phyloP scores from a whole-genome alignment of 192 early-diverging fungal genomes.

The Coemansia sp. region DNA sequence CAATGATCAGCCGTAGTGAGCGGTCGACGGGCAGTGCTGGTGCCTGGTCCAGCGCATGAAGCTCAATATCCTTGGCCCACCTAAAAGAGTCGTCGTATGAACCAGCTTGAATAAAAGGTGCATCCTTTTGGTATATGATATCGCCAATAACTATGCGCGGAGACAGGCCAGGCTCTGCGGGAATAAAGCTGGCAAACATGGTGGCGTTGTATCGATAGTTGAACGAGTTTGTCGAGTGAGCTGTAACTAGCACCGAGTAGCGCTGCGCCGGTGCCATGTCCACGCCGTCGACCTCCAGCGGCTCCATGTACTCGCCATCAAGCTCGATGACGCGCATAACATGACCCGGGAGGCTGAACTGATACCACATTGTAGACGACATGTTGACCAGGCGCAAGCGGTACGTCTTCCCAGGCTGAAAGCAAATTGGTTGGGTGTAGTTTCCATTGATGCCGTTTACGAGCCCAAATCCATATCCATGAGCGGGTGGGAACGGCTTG shows the following conservation, averaged over 20 bases:
- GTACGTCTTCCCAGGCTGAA: conserved; percentile 75
- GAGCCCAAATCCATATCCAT: conserved; percentile 55
- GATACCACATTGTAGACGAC: conserved; percentile 65
- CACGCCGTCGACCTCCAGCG: conserved; percentile 55
- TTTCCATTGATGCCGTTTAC: conserved; percentile 51
- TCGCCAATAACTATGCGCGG: conserved; percentile 56
- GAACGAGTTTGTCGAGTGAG: conserved; percentile 52
- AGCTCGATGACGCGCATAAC: conserved; percentile 75
- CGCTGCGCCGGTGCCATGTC: conserved; percentile 72
- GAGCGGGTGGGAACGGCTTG: conserved; percentile 60
- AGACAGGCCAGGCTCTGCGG: conserved; percentile 46
- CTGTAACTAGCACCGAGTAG: conserved; percentile 75
- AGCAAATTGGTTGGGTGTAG: conserved; percentile 53
- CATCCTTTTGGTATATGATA: conserved; percentile 61
- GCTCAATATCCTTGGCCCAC: conserved; percentile 49
- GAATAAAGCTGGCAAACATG: conserved; percentile 58
- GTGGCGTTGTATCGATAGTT: conserved; percentile 73
- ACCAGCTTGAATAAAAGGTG: conserved; percentile 36
- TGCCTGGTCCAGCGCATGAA: conserved; percentile 47
- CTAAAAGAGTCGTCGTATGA: not conserved
- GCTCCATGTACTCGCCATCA: conserved; percentile 68
- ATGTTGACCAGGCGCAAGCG: conserved; percentile 81
- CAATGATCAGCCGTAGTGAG: conserved; percentile 51
- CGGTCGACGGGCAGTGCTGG: conserved; percentile 56
- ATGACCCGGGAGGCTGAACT: conserved; percentile 76